Conservation (phyloP, 139 green algal genomes). For the Klebsormidium nitens region DNA sequence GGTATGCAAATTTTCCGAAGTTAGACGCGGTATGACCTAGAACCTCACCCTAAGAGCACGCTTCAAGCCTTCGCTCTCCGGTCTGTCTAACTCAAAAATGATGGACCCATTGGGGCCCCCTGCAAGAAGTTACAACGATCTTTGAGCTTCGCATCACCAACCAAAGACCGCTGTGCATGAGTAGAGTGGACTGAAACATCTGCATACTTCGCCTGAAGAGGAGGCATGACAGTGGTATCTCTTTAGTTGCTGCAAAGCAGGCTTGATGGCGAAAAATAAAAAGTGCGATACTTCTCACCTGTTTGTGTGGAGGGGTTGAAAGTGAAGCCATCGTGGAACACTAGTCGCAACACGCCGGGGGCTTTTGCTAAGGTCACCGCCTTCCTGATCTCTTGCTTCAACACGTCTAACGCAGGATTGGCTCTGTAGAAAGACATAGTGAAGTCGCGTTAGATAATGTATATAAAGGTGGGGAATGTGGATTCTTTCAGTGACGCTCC, state of each 20-base stretch:
- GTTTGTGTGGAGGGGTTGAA: background rate
- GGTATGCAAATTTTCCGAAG: no score
- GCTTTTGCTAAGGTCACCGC: constrained; percentile 3
- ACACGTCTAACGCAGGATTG: no score
- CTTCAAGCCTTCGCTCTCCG: constrained; percentile 17
- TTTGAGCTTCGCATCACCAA: background rate
- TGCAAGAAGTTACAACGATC: constrained; percentile 2
- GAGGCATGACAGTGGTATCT: background rate
- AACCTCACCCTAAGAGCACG: constrained; percentile 5
- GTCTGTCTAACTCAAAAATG: constrained; percentile 17
- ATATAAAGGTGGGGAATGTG: no score
- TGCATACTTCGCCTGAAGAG: background rate
- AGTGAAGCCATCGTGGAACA: constrained; percentile 11
- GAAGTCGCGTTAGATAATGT: no score
- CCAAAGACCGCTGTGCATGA: background rate
- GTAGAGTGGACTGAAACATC: background rate
- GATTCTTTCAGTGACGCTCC: no score
- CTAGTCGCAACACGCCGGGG: constrained; percentile 3
- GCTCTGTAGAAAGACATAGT: no score
- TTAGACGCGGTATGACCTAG: no score
- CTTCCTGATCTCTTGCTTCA: no score
- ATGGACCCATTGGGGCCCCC: constrained; percentile 20
- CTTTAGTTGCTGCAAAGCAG: background rate
- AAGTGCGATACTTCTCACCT: background rate
- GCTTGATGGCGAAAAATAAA: background rate